Base-by-base conservation (phyloP, 2,329 filamentous ascomycete genomes). In the Fusarium stilboides region DNA sequence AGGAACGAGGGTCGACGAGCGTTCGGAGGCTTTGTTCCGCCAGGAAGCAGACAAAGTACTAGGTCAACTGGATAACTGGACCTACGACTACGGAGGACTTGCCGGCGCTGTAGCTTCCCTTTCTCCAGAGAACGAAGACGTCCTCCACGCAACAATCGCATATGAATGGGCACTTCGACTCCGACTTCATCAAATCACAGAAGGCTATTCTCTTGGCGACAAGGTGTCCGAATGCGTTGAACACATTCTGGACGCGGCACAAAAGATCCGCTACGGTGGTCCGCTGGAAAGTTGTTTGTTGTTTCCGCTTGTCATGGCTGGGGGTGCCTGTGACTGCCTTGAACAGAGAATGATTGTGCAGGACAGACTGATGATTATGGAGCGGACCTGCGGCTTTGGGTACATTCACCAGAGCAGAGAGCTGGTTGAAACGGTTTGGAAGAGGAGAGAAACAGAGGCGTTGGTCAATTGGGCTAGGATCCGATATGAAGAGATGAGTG, bases 381-480 rank as follows among this genome's bases (percentile, higher is more conserved):
- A 60, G 20, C 34, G 57, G 15, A 60, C 57, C 1, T 60, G 57
- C 17, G 57, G 57, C 3, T 60, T 60, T 1, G 57, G 57, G 0
- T 60, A 58, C 40, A 28, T 60, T 7, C 51, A 60, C n/a, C 57
- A 60, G n/a, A 60, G 57, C 26, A 26, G 53, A 1, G 57, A 60
- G n/a, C 14, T 60, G 6, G 53, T 60, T 8, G 57, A 60, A 14
- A 60, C 57, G 12, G 57, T 60, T 17, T 60, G 57, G 57, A 60
- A 60, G 13, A 47, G 57, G 12, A 58, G 57, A 12, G 53, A 60
- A 8, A 60, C 57, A 1, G 57, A 58, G 14, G 34, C 28, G 1
- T 58, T 60, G 57, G 57, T 60, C 2, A 60, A 60, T 3, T 60
- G 57, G 57, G 57, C 57, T 3, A 58, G 57, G 1, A 60, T 60